phyloP scores from a whole-genome alignment of 2,329 filamentous ascomycete genomes.

The Stemphylium beticola region DNA sequence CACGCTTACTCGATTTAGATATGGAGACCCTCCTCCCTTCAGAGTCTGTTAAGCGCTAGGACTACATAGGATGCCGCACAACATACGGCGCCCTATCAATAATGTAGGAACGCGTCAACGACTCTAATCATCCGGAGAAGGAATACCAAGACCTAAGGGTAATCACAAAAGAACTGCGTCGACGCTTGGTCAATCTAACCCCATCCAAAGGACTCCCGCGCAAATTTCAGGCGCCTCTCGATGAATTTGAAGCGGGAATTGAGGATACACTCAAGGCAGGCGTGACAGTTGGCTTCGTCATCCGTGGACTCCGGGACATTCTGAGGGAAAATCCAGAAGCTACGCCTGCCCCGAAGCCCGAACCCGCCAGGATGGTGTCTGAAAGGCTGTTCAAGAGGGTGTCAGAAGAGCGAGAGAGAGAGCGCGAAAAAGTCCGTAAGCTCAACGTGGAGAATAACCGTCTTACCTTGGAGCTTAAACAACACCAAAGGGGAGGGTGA shows the following conservation, averaged over 20 bases:
- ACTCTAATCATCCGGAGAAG: conserved; percentile 13
- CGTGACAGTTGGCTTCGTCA: conserved; percentile 16
- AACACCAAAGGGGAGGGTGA: conserved; percentile 11
- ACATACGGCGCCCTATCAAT: conserved; percentile 28
- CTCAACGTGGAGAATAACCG: conserved; percentile 34
- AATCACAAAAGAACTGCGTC: conserved; percentile 21
- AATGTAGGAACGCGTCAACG: conserved; percentile 17
- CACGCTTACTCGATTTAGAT: conserved; percentile 4
- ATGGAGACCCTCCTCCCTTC: conserved; percentile 29
- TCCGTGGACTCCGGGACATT: conserved; percentile 10
- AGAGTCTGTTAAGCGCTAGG: conserved; percentile 15
- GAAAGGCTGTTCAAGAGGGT: conserved; percentile 20
- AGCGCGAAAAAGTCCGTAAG: conserved; percentile 18
- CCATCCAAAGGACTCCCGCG: conserved; percentile 23
- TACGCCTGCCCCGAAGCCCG: conserved; percentile 13
- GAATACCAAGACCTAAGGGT: conserved; percentile 27
- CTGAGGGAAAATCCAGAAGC: conserved; percentile 12
- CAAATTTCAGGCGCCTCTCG: conserved; percentile 24
- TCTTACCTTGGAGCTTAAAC: conserved; percentile 20
- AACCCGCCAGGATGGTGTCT: conserved; percentile 18
- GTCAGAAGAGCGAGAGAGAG: conserved; percentile 16
- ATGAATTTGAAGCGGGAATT: conserved; percentile 22
- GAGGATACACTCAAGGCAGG: conserved; percentile 16
- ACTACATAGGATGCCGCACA: conserved; percentile 23
- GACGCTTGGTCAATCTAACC: conserved; percentile 20